Conservation (phyloP, 2,329 filamentous ascomycete genomes). For the Talaromyces sp. region DNA sequence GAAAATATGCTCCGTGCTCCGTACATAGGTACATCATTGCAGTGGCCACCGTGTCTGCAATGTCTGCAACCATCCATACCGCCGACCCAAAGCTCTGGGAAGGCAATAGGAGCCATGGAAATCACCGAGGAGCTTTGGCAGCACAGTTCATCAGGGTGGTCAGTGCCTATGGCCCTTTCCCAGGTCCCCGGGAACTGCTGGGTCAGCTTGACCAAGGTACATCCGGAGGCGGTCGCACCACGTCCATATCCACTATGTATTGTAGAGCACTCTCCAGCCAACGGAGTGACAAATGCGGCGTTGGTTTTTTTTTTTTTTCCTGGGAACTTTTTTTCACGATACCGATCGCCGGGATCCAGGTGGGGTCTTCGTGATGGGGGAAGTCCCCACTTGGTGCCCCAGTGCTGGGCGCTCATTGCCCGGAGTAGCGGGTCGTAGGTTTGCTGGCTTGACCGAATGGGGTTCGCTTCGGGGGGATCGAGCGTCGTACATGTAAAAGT, state of each 20-base stretch:
- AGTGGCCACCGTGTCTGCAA: background rate
- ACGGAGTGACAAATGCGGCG: background rate
- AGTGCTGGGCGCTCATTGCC: slow-evolving; percentile 14
- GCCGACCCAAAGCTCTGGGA: background rate
- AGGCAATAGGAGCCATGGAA: background rate
- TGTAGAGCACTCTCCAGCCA: too few species aligned
- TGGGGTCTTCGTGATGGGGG: background rate
- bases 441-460: background rate
- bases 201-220: background rate
- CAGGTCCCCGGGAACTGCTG: background rate
- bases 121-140: slow-evolving; percentile 1
- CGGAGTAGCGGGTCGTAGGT: background rate
- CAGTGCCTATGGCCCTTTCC: slow-evolving; percentile 1
- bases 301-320: too few species aligned
- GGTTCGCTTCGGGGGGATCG: too few species aligned
- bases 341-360: slow-evolving; percentile 12
- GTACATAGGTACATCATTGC: too few species aligned
- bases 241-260: too few species aligned
- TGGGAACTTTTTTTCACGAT: slow-evolving; percentile 8
- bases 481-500: too few species aligned
- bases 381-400: slow-evolving; percentile 4
- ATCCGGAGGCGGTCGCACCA: background rate
- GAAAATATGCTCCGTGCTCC: too few species aligned
- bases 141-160: slow-evolving; percentile 7
- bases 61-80: background rate